phyloP scores from a whole-genome alignment of 2,329 filamentous ascomycete species.

The Stemphylium vesicarium region DNA sequence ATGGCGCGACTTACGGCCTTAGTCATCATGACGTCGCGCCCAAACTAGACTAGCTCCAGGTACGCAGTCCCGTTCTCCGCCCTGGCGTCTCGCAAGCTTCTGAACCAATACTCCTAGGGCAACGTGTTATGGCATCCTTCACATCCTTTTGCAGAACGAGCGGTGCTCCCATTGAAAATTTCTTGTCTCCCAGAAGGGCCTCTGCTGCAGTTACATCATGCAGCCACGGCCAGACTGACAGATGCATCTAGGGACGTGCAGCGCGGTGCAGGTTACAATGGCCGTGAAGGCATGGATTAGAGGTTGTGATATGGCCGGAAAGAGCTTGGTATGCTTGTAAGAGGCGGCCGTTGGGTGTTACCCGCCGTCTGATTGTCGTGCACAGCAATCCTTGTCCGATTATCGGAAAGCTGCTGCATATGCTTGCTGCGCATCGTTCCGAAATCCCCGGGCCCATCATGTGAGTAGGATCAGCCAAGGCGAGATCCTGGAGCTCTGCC shows the following conservation, averaged over 20 bases:
- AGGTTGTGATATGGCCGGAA: conserved; percentile 1
- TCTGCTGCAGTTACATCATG: not conserved
- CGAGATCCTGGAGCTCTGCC: not conserved
- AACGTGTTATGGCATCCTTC: conserved; percentile 13
- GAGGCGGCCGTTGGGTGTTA: conserved; percentile 19
- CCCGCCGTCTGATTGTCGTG: conserved; percentile 19
- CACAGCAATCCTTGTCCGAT: conserved; percentile 15
- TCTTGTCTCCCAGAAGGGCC: not conserved
- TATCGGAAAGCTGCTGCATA: conserved; percentile 15
- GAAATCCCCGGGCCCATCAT: conserved; percentile 9
- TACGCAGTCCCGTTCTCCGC: conserved; percentile 11
- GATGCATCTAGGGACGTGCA: not conserved
- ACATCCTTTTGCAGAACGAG: not conserved
- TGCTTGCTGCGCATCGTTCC: conserved; percentile 14
- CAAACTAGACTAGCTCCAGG: conserved; percentile 10
- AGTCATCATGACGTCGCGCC: conserved; percentile 27
- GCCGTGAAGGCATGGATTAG: not conserved
- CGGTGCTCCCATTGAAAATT: not conserved
- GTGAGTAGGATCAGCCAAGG: not conserved
- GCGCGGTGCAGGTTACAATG: not conserved
- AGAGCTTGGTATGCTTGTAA: conserved; percentile 13
- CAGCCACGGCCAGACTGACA: conserved; percentile 3
- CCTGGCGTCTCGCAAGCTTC: conserved; percentile 12
- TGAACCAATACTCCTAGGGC: conserved; percentile 11
- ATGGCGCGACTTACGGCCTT: conserved; percentile 13